Conservation (phyloP, 768 basidiomycete genomes). For the Punctularia strigosozonata region DNA sequence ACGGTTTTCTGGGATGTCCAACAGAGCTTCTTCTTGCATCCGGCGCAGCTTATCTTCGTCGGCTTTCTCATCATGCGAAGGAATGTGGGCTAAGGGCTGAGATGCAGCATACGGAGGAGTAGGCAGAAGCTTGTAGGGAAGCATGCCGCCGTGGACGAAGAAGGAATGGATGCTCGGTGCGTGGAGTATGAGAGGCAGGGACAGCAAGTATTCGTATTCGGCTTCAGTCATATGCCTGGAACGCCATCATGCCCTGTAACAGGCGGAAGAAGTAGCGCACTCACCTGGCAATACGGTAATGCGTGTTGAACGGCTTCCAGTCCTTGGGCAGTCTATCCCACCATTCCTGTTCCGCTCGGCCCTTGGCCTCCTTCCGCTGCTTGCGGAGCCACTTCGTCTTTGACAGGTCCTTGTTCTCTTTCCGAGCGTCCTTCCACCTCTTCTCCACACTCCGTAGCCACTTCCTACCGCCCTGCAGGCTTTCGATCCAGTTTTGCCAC, state of each 20-base stretch:
- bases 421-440: slow-evolving; percentile 25
- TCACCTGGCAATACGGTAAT: slow-evolving; percentile 63
- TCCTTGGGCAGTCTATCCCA: slow-evolving; percentile 43
- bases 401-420: slow-evolving; percentile 6
- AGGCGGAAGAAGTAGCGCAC: slow-evolving; percentile 5
- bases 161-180: slow-evolving; percentile 64
- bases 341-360: slow-evolving; percentile 28
- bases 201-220: slow-evolving; percentile 61
- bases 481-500: slow-evolving; percentile 74
- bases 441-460: slow-evolving; percentile 48
- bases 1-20: too few relatives aligned
- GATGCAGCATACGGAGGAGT: slow-evolving; percentile 37
- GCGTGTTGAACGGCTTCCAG: slow-evolving; percentile 67
- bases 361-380: slow-evolving; percentile 17
- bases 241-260: slow-evolving; percentile 3
- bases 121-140: slow-evolving; percentile 70
- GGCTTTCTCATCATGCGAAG: slow-evolving; percentile 12
- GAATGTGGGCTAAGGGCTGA: slow-evolving; percentile 68
- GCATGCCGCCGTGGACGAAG: slow-evolving; percentile 76
- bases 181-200: slow-evolving; percentile 67
- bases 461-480: slow-evolving; percentile 29
- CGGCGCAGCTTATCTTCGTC: slow-evolving; percentile 27
- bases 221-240: slow-evolving; percentile 39
- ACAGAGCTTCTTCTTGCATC: slow-evolving; percentile 57
- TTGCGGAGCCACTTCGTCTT: slow-evolving; percentile 14